Conservation (phyloP, 257 asterid genomes). For the Ophiorrhiza pumila region DNA sequence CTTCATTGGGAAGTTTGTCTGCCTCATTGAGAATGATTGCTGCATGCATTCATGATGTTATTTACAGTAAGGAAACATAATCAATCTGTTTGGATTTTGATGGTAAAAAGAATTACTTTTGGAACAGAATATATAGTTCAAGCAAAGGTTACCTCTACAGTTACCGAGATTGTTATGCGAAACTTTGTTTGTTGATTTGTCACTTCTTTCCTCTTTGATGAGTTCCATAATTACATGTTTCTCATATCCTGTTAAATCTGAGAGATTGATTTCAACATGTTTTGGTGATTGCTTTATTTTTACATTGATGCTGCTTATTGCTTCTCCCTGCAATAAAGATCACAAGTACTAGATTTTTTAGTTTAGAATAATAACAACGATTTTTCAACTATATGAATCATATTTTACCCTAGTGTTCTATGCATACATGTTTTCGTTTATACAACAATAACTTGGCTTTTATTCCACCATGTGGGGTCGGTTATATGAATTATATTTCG, state of each 20-base stretch:
- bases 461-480: no score
- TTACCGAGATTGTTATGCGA: slow-evolving; percentile 25
- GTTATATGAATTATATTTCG: no score
- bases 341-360: background rate
- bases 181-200: slow-evolving; percentile 24
- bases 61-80: slow-evolving; percentile 14
- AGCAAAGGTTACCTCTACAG: slow-evolving; percentile 79
- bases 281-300: slow-evolving; percentile 51
- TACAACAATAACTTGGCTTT: no score
- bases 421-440: no score
- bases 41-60: slow-evolving; percentile 40
- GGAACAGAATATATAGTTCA: slow-evolving; percentile 8
- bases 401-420: no score
- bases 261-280: slow-evolving; percentile 71
- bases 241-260: slow-evolving; percentile 76
- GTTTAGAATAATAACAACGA: background rate
- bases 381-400: no score
- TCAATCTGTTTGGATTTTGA: slow-evolving; percentile 20
- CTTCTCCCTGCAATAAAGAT: slow-evolving; percentile 59
- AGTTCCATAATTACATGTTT: slow-evolving; percentile 71
- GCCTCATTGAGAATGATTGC: slow-evolving; percentile 67
- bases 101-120: background rate
- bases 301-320: slow-evolving; percentile 63
- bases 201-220: slow-evolving; percentile 52
- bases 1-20: slow-evolving; percentile 68